Evolutionary conservation across 2,329 filamentous ascomycete genomes (phyloP), one percentile per base, ranked within the genome.

Genomic region (Trichoderma atrobrunneum): DNA sequence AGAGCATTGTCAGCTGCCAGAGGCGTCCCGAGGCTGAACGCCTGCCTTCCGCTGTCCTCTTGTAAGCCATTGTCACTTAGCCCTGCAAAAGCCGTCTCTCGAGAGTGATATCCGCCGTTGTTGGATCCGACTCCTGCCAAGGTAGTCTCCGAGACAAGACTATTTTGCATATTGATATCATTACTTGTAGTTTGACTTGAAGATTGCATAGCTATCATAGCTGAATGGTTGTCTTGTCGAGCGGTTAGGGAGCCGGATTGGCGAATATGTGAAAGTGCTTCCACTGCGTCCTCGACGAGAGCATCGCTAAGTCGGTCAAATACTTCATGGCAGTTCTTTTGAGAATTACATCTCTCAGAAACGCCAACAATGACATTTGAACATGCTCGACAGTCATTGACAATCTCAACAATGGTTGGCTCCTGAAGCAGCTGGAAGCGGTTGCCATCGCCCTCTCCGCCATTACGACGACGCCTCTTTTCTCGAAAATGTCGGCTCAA

Each of bases 291-390:
- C 0, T 78, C 77, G 0, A 85, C 74, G 0, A 85, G 80, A 1
- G 83, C 83, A 73, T 84, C 82, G 43, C 82, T 83, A 3, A 85
- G 75, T 0, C 80, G 75, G 60, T 84, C 82, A 71, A 85, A 85
- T 0, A 85, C 79, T 65, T 84, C 81, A 21, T 82, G 82, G 48
- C 82, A 83, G 43, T 82, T 80, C 3, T 81, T 76, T 8, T 82
- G 77, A 0, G 81, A 74, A 43, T 82, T 80, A 80, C 83, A 84
- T 7, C 83, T 75, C 54, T 85, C 83, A 0, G 82, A 84, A 0
- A 85, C 81, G 2, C 83, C 83, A 0, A 85, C 83, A 0, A 85
- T 66, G 0, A 85, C 82, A 16, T 83, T 85, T 3, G 83, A 85
- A 69, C 83, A 85, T 0, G 82, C 81, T 0, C 83, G 73, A 0